Percentiles rank a stretch among this genome's conserved stretches.
Evolutionary conservation across 768 basidiomycete genomes (phyloP).

Genomic region (Collybia mongolica): DNA sequence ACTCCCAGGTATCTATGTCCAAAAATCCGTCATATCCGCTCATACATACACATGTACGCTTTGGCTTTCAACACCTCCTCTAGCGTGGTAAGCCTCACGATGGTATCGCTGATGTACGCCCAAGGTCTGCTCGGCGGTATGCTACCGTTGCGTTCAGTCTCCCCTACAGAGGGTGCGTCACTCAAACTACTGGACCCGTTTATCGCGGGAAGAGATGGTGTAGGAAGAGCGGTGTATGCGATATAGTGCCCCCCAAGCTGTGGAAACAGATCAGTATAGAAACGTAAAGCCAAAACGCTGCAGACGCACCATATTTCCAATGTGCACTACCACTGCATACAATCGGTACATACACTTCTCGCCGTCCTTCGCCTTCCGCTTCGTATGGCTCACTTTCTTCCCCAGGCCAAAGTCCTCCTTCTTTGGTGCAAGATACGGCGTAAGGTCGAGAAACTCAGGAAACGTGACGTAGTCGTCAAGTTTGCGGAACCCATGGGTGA

Average conservation of each 20-base stretch:
- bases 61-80: constrained; percentile 91
- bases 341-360: constrained; percentile 62
- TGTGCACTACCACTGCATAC: constrained; percentile 84
- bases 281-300: constrained; percentile 4
- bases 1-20: too few species aligned
- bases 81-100: constrained; percentile 74
- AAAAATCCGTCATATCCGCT: constrained; percentile 50
- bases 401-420: constrained; percentile 68
- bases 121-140: constrained; percentile 54
- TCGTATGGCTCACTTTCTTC: constrained; percentile 23
- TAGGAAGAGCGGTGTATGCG: constrained; percentile 76
- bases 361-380: constrained; percentile 24
- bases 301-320: constrained; percentile 72
- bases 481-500: constrained; percentile 79
- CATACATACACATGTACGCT: constrained; percentile 94
- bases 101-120: constrained; percentile 91
- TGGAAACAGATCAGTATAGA: constrained; percentile 9
- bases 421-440: constrained; percentile 82
- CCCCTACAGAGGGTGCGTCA: too few species aligned
- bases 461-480: constrained; percentile 91
- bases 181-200: neutral
- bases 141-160: constrained; percentile 5
- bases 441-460: constrained; percentile 82
- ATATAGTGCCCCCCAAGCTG: constrained; percentile 90
- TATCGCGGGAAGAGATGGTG: constrained; percentile 15